phyloP scores from a whole-genome alignment of 139 green algal genomes.

The Desmodesmus armatus region DNA sequence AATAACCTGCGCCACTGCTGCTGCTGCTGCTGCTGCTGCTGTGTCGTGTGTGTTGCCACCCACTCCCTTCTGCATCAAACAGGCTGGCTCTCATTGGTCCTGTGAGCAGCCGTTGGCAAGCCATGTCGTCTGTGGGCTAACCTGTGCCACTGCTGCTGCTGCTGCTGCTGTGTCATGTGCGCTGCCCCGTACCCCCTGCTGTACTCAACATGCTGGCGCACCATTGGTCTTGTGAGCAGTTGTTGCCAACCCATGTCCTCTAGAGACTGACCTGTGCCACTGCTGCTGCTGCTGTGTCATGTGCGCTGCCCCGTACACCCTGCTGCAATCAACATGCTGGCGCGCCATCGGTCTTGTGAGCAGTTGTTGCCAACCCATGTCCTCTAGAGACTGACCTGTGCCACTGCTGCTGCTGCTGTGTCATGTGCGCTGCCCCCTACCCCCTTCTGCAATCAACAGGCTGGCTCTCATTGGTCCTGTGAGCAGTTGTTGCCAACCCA shows the following conservation, averaged over 20 bases:
- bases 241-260: too few species aligned
- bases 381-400: too few species aligned
- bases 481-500: slow-evolving; percentile 40
- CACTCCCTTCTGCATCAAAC: too few species aligned
- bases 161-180: background rate
- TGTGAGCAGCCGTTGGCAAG: slow-evolving; percentile 38
- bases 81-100: slow-evolving; percentile 53
- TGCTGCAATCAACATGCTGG: too few species aligned
- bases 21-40: too few species aligned
- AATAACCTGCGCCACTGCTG: too few species aligned
- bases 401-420: background rate
- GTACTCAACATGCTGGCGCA: slow-evolving; percentile 69
- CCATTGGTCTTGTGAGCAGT: background rate
- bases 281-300: too few species aligned
- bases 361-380: slow-evolving; percentile 40
- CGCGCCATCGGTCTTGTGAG: background rate
- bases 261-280: too few species aligned
- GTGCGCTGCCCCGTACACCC: too few species aligned
- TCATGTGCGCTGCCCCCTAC: too few species aligned
- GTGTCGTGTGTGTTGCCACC: too few species aligned
- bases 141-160: slow-evolving; percentile 8
- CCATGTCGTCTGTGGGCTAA: slow-evolving; percentile 6
- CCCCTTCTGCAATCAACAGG: slow-evolving; percentile 80
- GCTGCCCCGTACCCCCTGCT: too few species aligned
- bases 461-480: background rate